phyloP scores from a whole-genome alignment of 23 red algal species.

The Pyropia haitanensis region DNA sequence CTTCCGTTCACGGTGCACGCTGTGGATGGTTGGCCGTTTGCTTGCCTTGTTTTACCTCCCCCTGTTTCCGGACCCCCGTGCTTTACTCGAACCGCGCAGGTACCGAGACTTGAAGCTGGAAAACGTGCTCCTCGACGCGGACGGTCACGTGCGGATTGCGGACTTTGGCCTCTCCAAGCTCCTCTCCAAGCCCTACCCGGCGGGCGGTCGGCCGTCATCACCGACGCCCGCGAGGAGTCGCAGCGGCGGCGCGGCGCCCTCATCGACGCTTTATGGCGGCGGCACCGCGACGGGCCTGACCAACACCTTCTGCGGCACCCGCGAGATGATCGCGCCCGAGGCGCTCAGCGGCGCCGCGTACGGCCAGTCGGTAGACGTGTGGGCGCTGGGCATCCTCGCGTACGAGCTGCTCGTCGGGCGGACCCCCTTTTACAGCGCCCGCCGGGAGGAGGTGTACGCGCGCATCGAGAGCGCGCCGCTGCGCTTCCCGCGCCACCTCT shows the following conservation, averaged over 20 bases:
- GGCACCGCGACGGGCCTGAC: conserved; percentile 33
- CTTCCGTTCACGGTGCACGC: conserved; percentile 44
- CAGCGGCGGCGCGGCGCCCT: not conserved
- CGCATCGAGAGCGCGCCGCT: conserved; percentile 65
- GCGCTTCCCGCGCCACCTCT: conserved; percentile 59
- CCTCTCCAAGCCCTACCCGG: conserved; percentile 4
- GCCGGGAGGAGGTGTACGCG: conserved; percentile 63
- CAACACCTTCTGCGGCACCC: conserved; percentile 86
- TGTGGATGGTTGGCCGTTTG: too few relatives aligned
- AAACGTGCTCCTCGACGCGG: conserved; percentile 62
- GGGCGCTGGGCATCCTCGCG: conserved; percentile 85
- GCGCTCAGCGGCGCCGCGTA: conserved; percentile 65
- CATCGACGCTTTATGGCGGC: not conserved
- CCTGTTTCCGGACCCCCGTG: not conserved
- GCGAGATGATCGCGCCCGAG: conserved; percentile 70
- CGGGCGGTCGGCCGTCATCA: not conserved
- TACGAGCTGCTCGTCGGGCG: conserved; percentile 77
- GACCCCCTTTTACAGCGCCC: conserved; percentile 60
- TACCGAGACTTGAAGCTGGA: conserved; percentile 82
- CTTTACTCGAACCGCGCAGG: conserved; percentile 2
- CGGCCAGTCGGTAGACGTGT: conserved; percentile 77
- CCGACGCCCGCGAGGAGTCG: not conserved
- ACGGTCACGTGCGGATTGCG: conserved; percentile 57
- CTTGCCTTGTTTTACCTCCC: too few relatives aligned
- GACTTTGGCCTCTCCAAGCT: conserved; percentile 78